Percentiles rank a stretch among this genome's conserved stretches.
Evolutionary conservation across 441 rosid species (phyloP).

Genomic region (Populus hybrid): DNA sequence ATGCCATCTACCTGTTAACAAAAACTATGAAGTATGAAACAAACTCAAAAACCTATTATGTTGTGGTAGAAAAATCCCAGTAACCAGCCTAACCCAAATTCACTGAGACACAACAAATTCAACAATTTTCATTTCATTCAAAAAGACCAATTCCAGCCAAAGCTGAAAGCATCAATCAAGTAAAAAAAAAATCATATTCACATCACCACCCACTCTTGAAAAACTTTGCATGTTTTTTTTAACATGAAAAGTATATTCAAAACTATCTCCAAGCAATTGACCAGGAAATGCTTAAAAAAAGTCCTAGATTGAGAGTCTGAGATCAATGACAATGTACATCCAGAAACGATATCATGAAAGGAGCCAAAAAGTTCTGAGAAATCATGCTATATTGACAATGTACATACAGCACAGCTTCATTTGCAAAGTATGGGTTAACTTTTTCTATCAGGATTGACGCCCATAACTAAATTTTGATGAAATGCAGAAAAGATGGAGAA

Average conservation of each 20-base stretch:
- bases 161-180: not conserved
- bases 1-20: slow-evolving; percentile 84
- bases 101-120: not conserved
- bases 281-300: not conserved
- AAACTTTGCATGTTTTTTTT: not conserved
- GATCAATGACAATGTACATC: not conserved
- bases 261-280: not conserved
- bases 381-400: not conserved
- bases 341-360: not conserved
- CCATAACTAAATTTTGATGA: not conserved
- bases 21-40: not conserved
- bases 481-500: not conserved
- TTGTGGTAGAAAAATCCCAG: not conserved
- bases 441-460: not conserved
- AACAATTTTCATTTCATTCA: not conserved
- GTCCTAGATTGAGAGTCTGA: not conserved
- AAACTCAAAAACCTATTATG: not conserved
- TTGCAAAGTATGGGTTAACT: not conserved
- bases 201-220: not conserved
- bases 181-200: not conserved
- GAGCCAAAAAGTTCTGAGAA: not conserved
- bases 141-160: not conserved
- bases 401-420: not conserved
- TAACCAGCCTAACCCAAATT: not conserved
- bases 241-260: not conserved